A percentile compares a stretch with the other conserved stretches of the same genome.
Evolutionary conservation across 805 yeast genomes (phyloP).

Genomic region (Komagataella populi): DNA sequence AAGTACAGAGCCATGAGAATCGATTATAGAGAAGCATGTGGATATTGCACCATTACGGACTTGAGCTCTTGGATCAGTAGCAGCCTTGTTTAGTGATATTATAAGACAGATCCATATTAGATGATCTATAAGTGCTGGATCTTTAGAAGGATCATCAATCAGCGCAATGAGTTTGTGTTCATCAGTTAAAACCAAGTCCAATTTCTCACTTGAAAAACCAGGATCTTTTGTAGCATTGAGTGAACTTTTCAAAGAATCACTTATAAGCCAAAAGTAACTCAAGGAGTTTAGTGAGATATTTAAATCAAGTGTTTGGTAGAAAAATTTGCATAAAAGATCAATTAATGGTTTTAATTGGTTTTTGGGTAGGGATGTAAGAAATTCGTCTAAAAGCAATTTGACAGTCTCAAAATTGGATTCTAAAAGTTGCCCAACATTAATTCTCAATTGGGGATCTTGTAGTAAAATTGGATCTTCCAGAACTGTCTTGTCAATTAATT

Average conservation of each 20-base stretch:
- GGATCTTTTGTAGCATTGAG: not conserved
- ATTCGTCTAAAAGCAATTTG: slow-evolving; percentile 77
- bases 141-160: slow-evolving; percentile 4
- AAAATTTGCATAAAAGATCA: slow-evolving; percentile 60
- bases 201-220: slow-evolving; percentile 4
- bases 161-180: slow-evolving; percentile 13
- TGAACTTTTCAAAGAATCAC: slow-evolving; percentile 47
- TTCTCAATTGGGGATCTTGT: slow-evolving; percentile 22
- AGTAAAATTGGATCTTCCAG: slow-evolving; percentile 10
- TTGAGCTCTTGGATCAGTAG: slow-evolving; percentile 56
- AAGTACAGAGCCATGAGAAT: slow-evolving; percentile 47
- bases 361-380: slow-evolving; percentile 57
- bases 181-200: slow-evolving; percentile 7
- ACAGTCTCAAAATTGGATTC: slow-evolving; percentile 70
- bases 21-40: slow-evolving; percentile 73
- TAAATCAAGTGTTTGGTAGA: slow-evolving; percentile 56
- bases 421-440: slow-evolving; percentile 36
- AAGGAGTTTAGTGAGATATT: slow-evolving; percentile 87
- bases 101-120: slow-evolving; percentile 55
- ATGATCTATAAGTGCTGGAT: slow-evolving; percentile 16
- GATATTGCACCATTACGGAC: slow-evolving; percentile 86
- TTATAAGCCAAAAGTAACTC: slow-evolving; percentile 83
- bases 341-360: slow-evolving; percentile 51
- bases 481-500: slow-evolving; percentile 15
- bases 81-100: slow-evolving; percentile 44